Conservation (phyloP, 148 eudicot genomes). For the Fagopyrum esculentum region DNA sequence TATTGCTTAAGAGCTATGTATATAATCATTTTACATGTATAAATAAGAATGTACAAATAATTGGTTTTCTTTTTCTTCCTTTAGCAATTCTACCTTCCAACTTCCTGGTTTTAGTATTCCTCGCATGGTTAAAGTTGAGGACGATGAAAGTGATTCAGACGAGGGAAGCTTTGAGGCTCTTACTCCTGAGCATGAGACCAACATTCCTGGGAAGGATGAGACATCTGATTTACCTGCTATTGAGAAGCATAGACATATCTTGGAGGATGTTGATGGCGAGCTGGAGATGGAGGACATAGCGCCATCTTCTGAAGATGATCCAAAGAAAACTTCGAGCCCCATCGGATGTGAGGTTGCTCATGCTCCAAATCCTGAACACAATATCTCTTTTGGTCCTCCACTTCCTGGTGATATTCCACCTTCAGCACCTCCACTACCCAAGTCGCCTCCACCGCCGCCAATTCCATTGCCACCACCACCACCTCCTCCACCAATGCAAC, state of each 20-base stretch:
- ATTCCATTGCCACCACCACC: constrained; percentile 36
- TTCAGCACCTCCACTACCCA: constrained; percentile 49
- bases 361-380: constrained; percentile 30
- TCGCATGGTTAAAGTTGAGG: constrained; percentile 74
- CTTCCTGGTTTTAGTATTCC: constrained; percentile 93
- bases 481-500: constrained; percentile 23
- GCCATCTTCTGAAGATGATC: constrained; percentile 51
- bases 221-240: constrained; percentile 20
- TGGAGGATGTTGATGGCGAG: constrained; percentile 99
- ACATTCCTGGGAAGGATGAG: constrained; percentile 31
- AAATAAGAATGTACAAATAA: neutral
- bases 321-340: constrained; percentile 20
- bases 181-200: constrained; percentile 76
- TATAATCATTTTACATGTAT: neutral
- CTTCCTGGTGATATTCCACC: constrained; percentile 52
- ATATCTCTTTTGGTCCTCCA: constrained; percentile 38
- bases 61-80: constrained; percentile 5
- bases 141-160: constrained; percentile 78
- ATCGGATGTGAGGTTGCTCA: constrained; percentile 14
- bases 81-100: constrained; percentile 92
- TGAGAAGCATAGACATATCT: constrained; percentile 61
- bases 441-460: constrained; percentile 29
- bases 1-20: constrained; percentile 8
- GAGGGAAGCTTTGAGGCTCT: constrained; percentile 90
- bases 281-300: constrained; percentile 99